phyloP scores from a whole-genome alignment of 176 grass and related monocot species.

The Musa acuminata region DNA sequence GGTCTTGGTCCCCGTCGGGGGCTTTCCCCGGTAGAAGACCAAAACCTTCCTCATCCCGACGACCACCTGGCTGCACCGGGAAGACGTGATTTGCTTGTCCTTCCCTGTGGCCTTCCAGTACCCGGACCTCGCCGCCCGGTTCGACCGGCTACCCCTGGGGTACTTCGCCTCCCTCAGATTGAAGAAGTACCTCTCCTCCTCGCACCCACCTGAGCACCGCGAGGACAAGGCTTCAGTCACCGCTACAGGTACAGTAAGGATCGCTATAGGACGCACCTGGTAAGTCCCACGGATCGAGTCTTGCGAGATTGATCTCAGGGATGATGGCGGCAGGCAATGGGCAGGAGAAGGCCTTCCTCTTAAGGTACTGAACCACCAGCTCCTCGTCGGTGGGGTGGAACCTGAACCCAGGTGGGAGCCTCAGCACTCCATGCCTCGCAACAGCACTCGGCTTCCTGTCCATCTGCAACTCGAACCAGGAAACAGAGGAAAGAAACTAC shows the following conservation, averaged over 20 bases:
- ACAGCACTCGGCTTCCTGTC: not conserved
- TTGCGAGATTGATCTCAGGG: conserved; percentile 13
- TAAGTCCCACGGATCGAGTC: conserved; percentile 16
- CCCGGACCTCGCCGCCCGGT: conserved; percentile 10
- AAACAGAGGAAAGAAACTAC: not conserved
- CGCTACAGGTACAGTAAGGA: not conserved
- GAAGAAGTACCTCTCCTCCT: conserved; percentile 23
- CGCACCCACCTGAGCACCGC: not conserved
- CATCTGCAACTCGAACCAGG: not conserved
- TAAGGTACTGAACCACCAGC: conserved; percentile 11
- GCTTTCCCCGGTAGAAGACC: conserved; percentile 18
- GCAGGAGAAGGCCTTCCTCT: conserved; percentile 13
- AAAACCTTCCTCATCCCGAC: conserved; percentile 26
- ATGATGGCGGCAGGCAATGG: conserved; percentile 16
- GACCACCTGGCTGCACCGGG: conserved; percentile 11
- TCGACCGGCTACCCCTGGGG: conserved; percentile 8
- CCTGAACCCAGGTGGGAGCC: conserved; percentile 16
- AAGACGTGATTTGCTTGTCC: conserved; percentile 6
- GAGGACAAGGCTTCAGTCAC: too few relatives aligned
- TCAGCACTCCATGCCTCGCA: not conserved
- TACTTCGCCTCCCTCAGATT: conserved; percentile 11
- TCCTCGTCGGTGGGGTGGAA: conserved; percentile 18
- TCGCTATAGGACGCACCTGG: not conserved
- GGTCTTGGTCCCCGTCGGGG: conserved; percentile 1
- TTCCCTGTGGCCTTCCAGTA: conserved; percentile 28